A percentile compares a stretch with the other conserved stretches of the same genome.
These are phyloP conservation scores for Pisolithus microcarpus DNA, from an alignment of 768 basidiomycete species.

Conservation along the genomic window DNA sequence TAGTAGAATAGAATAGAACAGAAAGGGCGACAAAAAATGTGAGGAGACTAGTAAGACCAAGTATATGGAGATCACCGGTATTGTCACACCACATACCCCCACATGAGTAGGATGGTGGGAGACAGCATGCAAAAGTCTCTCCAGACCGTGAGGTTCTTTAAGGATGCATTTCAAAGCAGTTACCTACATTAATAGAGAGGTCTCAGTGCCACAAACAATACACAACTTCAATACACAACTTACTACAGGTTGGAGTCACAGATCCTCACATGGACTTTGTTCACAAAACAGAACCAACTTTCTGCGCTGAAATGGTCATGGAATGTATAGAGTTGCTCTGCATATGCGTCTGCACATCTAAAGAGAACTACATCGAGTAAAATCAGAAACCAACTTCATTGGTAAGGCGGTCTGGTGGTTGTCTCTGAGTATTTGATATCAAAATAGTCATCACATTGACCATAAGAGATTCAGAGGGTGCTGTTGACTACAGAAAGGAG, in stretches of 20 bases:
- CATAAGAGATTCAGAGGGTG: conserved; percentile 22
- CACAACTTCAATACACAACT: not conserved
- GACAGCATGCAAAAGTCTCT: conserved; percentile 33
- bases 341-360: conserved; percentile 21
- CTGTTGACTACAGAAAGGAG: conserved; percentile 15
- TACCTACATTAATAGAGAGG: conserved; percentile 12
- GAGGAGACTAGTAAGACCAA: conserved; percentile 23
- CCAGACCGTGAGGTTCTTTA: conserved; percentile 22
- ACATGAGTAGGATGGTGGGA: conserved; percentile 37
- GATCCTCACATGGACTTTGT: conserved; percentile 24
- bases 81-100: conserved; percentile 22
- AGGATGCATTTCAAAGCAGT: conserved; percentile 21
- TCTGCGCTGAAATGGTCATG: conserved; percentile 20
- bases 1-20: conserved; percentile 26
- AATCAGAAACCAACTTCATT: conserved; percentile 13
- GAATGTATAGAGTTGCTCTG: conserved; percentile 22
- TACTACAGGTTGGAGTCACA: conserved; percentile 26
- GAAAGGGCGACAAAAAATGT: conserved; percentile 28
- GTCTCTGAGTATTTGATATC: conserved; percentile 20
- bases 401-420: conserved; percentile 7
- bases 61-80: not conserved
- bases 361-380: conserved; percentile 19
- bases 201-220: not conserved
- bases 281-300: conserved; percentile 24
- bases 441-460: conserved; percentile 25